These are phyloP conservation scores for Rubus idaeus DNA, from an alignment of 306 rosid genomes.

Conservation along the genomic window DNA sequence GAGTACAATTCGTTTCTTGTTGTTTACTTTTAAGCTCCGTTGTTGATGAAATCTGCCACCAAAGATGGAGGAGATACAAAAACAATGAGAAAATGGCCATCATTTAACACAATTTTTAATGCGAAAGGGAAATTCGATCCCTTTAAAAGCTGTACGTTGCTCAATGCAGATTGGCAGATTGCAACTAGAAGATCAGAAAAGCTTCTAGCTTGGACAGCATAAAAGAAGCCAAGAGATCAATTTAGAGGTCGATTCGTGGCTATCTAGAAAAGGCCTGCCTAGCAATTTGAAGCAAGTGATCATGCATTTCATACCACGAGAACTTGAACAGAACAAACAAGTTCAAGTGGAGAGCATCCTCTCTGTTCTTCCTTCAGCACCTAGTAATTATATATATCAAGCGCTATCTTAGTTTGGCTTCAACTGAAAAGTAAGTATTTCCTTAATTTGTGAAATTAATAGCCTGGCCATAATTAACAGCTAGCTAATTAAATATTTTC, in stretches of 20 bases:
- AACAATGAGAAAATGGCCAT: not conserved
- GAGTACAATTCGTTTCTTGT: not conserved
- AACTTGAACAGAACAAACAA: slow-evolving; percentile 13
- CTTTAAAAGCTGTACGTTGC: no score
- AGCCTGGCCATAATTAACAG: no score
- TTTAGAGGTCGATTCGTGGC: not conserved
- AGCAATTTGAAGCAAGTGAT: slow-evolving; percentile 10
- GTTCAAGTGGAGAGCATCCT: slow-evolving; percentile 35
- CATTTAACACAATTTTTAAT: not conserved
- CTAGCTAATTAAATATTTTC: no score
- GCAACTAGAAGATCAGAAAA: not conserved
- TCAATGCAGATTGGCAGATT: not conserved
- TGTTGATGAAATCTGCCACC: not conserved
- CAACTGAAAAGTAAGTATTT: no score
- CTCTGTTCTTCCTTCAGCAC: slow-evolving; percentile 61
- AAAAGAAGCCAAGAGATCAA: not conserved
- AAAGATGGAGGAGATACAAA: not conserved
- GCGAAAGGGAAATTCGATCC: not conserved
- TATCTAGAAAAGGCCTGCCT: slow-evolving; percentile 8
- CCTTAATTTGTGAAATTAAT: no score
- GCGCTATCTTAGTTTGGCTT: not conserved
- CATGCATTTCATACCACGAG: not conserved
- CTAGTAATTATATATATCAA: slow-evolving; percentile 40
- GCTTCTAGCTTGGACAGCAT: not conserved
- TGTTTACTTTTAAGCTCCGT: not conserved